phyloP scores from a whole-genome alignment of 768 basidiomycete species.

The Dioszegia crocea region DNA sequence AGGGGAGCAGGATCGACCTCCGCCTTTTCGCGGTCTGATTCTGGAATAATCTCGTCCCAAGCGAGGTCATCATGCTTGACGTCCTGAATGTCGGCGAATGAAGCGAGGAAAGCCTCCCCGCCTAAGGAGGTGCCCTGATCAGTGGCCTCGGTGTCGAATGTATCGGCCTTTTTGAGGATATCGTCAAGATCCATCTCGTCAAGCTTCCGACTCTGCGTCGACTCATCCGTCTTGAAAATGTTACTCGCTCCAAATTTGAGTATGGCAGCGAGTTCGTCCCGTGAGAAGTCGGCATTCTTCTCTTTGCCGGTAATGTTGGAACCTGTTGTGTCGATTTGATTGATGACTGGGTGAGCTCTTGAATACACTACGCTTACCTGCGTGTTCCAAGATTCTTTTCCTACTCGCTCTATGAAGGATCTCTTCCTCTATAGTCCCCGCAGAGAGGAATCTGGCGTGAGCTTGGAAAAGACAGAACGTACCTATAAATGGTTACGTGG shows the following conservation, averaged over 20 bases:
- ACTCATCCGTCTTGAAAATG: constrained; percentile 98
- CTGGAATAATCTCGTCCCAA: constrained; percentile 98
- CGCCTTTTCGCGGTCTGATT: constrained; percentile 78
- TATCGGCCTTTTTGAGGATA: constrained; percentile 92
- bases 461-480: neutral
- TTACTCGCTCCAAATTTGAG: constrained; percentile 98
- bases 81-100: constrained; percentile 93
- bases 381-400: constrained; percentile 99
- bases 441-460: constrained; percentile 72
- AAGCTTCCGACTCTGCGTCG: constrained; percentile 85
- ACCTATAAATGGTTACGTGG: constrained; percentile 93
- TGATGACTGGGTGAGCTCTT: constrained; percentile 70
- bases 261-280: constrained; percentile 94
- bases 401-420: constrained; percentile 95
- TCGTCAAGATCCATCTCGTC: constrained; percentile 99
- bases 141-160: constrained; percentile 86
- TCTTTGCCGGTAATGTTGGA: constrained; percentile 66
- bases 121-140: constrained; percentile 86
- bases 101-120: constrained; percentile 91
- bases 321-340: constrained; percentile 99
- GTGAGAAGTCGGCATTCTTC: constrained; percentile 53
- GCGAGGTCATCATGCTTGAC: constrained; percentile 91
- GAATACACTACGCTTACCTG: constrained; percentile 71
- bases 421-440: constrained; percentile 99
- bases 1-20: constrained; percentile 77